These are phyloP conservation scores for Sarocladium oryzae DNA, from an alignment of 2,329 filamentous ascomycete genomes.

Conservation along the genomic window DNA sequence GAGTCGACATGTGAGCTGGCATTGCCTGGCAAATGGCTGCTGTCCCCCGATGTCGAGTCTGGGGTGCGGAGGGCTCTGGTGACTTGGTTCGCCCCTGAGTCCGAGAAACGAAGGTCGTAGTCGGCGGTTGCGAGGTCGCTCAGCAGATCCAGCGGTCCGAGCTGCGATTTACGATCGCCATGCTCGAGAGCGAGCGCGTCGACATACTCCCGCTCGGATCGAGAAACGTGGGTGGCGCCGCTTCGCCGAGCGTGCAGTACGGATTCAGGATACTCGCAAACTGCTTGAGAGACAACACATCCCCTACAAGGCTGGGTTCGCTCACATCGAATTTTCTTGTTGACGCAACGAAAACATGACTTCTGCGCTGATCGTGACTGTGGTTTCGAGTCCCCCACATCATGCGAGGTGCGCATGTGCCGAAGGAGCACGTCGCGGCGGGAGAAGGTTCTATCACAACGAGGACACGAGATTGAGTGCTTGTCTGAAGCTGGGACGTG, in stretches of 20 bases:
- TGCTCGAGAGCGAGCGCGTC: neutral
- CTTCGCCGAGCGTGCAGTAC: neutral
- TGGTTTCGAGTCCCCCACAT: neutral
- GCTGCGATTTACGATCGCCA: neutral
- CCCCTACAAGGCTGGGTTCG: neutral
- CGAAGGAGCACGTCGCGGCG: constrained; percentile 1
- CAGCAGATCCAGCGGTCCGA: neutral
- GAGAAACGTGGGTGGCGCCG: neutral
- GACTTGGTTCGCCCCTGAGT: neutral
- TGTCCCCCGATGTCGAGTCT: neutral
- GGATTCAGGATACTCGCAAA: neutral
- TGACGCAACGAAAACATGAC: constrained; percentile 4
- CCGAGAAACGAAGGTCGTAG: neutral
- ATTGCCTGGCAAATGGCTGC: neutral
- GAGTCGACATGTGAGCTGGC: neutral
- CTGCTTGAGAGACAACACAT: neutral
- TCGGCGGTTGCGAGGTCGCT: neutral
- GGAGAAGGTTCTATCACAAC: neutral
- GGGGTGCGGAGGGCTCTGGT: neutral
- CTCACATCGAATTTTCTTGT: constrained; percentile 1
- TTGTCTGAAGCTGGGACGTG: neutral
- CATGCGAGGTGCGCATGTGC: constrained; percentile 1
- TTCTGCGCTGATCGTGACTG: neutral
- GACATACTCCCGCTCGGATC: no score
- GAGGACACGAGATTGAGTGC: neutral